Percentiles rank a stretch among this genome's conserved stretches.
Conservation (phyloP, 202 grass and related monocot species). For the Schoenoplectus tabernaemontani region DNA sequence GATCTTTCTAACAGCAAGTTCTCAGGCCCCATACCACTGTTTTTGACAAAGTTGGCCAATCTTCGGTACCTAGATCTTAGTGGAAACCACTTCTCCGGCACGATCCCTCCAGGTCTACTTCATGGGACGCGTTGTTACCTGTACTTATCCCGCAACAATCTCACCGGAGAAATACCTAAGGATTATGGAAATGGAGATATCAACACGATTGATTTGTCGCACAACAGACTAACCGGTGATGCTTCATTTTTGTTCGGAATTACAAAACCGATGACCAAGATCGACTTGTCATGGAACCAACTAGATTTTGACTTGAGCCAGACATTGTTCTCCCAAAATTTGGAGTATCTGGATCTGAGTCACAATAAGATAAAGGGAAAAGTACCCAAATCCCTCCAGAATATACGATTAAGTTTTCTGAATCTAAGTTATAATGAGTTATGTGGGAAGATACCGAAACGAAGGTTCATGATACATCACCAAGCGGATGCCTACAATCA, state of each 20-base stretch:
- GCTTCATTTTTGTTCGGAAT: slow-evolving; percentile 42
- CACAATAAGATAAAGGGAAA: slow-evolving; percentile 65
- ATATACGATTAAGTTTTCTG: slow-evolving; percentile 36
- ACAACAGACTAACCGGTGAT: slow-evolving; percentile 69
- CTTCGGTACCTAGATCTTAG: slow-evolving; percentile 48
- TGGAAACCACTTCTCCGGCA: slow-evolving; percentile 35
- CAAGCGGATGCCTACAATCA: slow-evolving; percentile 46
- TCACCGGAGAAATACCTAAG: slow-evolving; percentile 48
- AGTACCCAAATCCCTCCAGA: slow-evolving; percentile 43
- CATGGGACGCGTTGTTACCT: slow-evolving; percentile 44
- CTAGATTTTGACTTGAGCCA: slow-evolving; percentile 59
- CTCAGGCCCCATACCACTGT: slow-evolving; percentile 30
- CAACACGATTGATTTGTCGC: slow-evolving; percentile 51
- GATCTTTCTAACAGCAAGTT: slow-evolving; percentile 53
- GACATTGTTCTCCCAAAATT: slow-evolving; percentile 31
- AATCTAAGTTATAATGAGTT: slow-evolving; percentile 69
- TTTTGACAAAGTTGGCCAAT: slow-evolving; percentile 36
- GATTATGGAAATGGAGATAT: slow-evolving; percentile 52
- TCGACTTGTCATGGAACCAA: slow-evolving; percentile 65
- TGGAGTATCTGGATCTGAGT: slow-evolving; percentile 66
- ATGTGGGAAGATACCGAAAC: slow-evolving; percentile 50
- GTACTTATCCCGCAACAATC: slow-evolving; percentile 42
- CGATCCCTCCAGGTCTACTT: slow-evolving; percentile 45
- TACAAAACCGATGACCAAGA: slow-evolving; percentile 35
- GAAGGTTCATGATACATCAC: slow-evolving; percentile 35